Base-by-base conservation (phyloP, 2,329 filamentous ascomycete species). In the Microcyclosporella mali region DNA sequence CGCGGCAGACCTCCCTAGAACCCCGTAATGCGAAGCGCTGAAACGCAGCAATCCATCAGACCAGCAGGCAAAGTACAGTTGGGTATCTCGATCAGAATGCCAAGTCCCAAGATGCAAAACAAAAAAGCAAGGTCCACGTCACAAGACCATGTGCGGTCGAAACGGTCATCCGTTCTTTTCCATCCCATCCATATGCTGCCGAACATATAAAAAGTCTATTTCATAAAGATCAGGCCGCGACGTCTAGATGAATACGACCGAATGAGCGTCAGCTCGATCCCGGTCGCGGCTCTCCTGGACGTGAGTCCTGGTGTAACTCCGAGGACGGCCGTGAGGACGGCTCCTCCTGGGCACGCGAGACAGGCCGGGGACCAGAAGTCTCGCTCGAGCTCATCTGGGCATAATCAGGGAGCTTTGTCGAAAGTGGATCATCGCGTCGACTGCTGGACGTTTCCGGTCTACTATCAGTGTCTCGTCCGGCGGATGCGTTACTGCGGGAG, bases 401-500 rank as follows among this genome's bases (percentile, higher is more conserved):
- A 15, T 31, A 39, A n/a, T 44, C 36, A 19, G 35, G 41, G 6
- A 35, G 41, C 14, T 43, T 29, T 28, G 46, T 28, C 16, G 45
- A 31, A 25, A 40, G 43, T 28, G 45, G 43, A 17, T 55, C 50
- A 11, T 55, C 53, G 37, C 55, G 47, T 37, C 56, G 45, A 43
- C 51, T 56, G 27, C 21, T 25, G 21, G 21, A 25, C 9, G 21
- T 25, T 6, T 48, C 40, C 31, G 52, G 50, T 37, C 49, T 45
- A 29, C 46, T 45, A 19, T 59, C 51, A 19, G 51, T 33, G 8
- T 53, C 51, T 35, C 51, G 37, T 39, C 47, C 48, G 40, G 62
- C 56, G 50, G 78, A 80, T 46, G 78, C 62, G 58, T 84, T 82
- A 64, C 81, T 85, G 56, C 75, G 73, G 55, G 82, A 78, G 50